Evolutionary conservation across 495 filamentous ascomycete species (phyloP).

Genomic region (Bryoglossum gracile): DNA sequence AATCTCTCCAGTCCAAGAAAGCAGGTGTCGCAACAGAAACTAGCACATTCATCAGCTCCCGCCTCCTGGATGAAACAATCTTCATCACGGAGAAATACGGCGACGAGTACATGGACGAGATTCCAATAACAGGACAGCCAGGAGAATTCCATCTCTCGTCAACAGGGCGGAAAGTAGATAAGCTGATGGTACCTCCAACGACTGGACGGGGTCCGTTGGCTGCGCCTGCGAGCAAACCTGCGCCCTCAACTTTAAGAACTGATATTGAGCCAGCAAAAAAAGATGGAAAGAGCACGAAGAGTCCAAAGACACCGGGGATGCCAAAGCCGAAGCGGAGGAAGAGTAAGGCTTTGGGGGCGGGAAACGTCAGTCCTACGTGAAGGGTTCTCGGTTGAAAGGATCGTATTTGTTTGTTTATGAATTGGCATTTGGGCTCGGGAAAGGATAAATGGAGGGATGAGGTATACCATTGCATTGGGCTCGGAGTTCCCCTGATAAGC

Average conservation of each 20-base stretch:
- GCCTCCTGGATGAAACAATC: slow-evolving; percentile 61
- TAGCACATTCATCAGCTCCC: slow-evolving; percentile 33
- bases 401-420: neutral
- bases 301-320: slow-evolving; percentile 38
- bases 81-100: slow-evolving; percentile 55
- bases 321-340: slow-evolving; percentile 50
- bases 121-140: slow-evolving; percentile 75
- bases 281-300: slow-evolving; percentile 30
- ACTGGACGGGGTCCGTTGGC: slow-evolving; percentile 2
- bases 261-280: slow-evolving; percentile 19
- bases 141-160: slow-evolving; percentile 75
- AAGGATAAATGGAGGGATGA: too few relatives aligned
- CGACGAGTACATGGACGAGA: slow-evolving; percentile 88
- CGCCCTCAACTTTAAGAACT: slow-evolving; percentile 17
- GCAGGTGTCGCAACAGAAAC: slow-evolving; percentile 25
- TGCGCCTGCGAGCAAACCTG: neutral
- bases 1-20: slow-evolving; percentile 28
- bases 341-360: slow-evolving; percentile 25
- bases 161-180: slow-evolving; percentile 36
- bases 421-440: too few relatives aligned
- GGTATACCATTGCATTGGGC: too few relatives aligned
- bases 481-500: too few relatives aligned
- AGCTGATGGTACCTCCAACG: slow-evolving; percentile 13
- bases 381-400: too few relatives aligned
- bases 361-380: slow-evolving; percentile 1